Evolutionary conservation across 345 rosid genomes (phyloP).

Genomic region (Populus euphratica): DNA sequence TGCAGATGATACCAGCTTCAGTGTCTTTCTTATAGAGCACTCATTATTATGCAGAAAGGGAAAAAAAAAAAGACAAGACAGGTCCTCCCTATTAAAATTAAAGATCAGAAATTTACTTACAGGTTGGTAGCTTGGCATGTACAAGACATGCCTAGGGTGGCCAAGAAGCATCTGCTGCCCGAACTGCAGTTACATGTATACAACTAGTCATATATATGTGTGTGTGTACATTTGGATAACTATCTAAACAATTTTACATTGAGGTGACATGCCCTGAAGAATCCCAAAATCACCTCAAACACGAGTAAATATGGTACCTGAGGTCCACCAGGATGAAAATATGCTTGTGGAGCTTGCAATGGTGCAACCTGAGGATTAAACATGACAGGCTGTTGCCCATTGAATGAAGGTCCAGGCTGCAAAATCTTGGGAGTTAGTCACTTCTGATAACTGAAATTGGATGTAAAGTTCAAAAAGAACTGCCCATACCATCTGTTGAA

Average conservation of each 20-base stretch:
- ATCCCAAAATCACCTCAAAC: not conserved
- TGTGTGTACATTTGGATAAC: not conserved
- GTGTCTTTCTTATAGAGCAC: not conserved
- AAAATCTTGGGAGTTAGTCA: conserved; percentile 15
- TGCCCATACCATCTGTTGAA: not conserved
- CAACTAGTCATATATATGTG: conserved; percentile 4
- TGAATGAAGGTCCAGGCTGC: conserved; percentile 61
- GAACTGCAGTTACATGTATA: conserved; percentile 39
- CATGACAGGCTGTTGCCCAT: conserved; percentile 69
- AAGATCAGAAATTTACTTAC: conserved; percentile 36
- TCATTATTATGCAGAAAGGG: not conserved
- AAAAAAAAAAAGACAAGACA: not conserved
- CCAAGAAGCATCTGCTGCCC: conserved; percentile 64
- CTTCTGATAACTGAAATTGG: conserved; percentile 2
- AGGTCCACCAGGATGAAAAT: conserved; percentile 71
- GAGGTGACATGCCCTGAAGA: not conserved
- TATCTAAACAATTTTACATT: not conserved
- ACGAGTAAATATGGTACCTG: conserved; percentile 41
- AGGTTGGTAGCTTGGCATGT: conserved; percentile 65
- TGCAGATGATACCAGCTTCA: not conserved
- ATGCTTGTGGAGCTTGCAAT: conserved; percentile 54
- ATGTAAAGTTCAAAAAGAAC: not conserved
- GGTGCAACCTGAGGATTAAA: conserved; percentile 55
- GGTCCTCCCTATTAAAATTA: not conserved
- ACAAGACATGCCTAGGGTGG: conserved; percentile 59